These are phyloP conservation scores for Vinca minor DNA, from an alignment of 257 asterid species.

Conservation along the genomic window DNA sequence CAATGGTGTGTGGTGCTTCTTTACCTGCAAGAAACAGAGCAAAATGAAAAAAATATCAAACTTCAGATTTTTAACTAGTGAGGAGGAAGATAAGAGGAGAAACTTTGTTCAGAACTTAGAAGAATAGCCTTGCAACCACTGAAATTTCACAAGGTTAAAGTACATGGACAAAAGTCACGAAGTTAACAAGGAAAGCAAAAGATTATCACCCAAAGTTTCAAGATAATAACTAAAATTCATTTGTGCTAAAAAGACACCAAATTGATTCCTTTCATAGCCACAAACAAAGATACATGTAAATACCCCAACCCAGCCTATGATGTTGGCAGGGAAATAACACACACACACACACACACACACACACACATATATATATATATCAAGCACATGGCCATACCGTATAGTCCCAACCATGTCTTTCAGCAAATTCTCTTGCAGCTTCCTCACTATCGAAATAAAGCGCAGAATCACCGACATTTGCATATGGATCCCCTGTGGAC, in stretches of 20 bases:
- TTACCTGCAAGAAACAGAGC: slow-evolving; percentile 55
- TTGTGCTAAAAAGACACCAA: background rate
- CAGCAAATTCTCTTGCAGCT: slow-evolving; percentile 72
- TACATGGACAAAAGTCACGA: background rate
- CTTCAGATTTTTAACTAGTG: background rate
- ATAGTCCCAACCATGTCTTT: slow-evolving; percentile 91
- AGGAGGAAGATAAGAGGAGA: background rate
- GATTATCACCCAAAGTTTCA: background rate
- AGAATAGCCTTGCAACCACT: no score
- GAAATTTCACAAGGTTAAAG: no score
- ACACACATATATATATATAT: no score
- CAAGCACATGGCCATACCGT: slow-evolving; percentile 37
- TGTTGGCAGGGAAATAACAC: background rate
- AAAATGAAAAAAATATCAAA: slow-evolving; percentile 13
- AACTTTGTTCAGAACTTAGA: background rate
- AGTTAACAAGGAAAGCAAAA: background rate
- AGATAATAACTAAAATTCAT: background rate
- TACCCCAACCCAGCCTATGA: background rate
- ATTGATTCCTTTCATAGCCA: background rate
- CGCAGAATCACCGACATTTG: slow-evolving; percentile 89
- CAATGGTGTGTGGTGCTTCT: slow-evolving; percentile 69
- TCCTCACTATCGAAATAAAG: slow-evolving; percentile 75
- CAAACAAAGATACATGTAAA: no score
- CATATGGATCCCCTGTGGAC: slow-evolving; percentile 96
- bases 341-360: no score